These are phyloP conservation scores for Bisporella sp. DNA, from an alignment of 2,329 filamentous ascomycete genomes.

Conservation along the genomic window DNA sequence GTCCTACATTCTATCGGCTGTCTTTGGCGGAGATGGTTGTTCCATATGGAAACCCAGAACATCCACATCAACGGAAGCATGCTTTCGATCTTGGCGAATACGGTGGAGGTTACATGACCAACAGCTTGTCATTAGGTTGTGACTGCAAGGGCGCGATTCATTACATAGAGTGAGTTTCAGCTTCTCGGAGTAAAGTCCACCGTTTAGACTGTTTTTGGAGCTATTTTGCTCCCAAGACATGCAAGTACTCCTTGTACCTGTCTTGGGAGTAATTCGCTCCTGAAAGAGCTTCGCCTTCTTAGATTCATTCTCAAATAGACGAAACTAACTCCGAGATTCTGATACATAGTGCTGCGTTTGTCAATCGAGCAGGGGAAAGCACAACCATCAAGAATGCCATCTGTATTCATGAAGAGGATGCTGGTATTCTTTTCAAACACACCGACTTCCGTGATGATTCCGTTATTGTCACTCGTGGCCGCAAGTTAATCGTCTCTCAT, in stretches of 20 bases:
- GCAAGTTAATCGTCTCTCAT: slow-evolving; percentile 82
- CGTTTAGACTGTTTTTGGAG: too few species aligned
- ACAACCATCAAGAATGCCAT: slow-evolving; percentile 87
- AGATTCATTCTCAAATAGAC: neutral
- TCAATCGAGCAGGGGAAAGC: slow-evolving; percentile 67
- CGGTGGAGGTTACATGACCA: slow-evolving; percentile 78
- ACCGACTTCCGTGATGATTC: slow-evolving; percentile 90
- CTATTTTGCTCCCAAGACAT: too few species aligned
- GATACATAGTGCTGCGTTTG: slow-evolving; percentile 55
- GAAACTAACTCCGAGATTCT: neutral
- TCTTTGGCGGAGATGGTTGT: slow-evolving; percentile 93
- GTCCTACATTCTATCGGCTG: slow-evolving; percentile 81
- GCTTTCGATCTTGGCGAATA: slow-evolving; percentile 78
- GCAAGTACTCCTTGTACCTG: too few species aligned
- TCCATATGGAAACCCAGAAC: slow-evolving; percentile 76
- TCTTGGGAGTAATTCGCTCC: too few species aligned
- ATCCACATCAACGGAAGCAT: slow-evolving; percentile 74
- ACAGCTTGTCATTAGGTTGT: slow-evolving; percentile 67
- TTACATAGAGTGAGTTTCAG: slow-evolving; percentile 53
- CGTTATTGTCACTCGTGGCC: slow-evolving; percentile 74
- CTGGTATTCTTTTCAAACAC: slow-evolving; percentile 89
- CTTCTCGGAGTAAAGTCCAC: too few species aligned
- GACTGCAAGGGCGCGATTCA: slow-evolving; percentile 89
- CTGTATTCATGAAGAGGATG: slow-evolving; percentile 92
- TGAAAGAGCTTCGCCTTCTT: neutral